phyloP scores from a whole-genome alignment of 2,329 filamentous ascomycete species.

The Penicillium freii region DNA sequence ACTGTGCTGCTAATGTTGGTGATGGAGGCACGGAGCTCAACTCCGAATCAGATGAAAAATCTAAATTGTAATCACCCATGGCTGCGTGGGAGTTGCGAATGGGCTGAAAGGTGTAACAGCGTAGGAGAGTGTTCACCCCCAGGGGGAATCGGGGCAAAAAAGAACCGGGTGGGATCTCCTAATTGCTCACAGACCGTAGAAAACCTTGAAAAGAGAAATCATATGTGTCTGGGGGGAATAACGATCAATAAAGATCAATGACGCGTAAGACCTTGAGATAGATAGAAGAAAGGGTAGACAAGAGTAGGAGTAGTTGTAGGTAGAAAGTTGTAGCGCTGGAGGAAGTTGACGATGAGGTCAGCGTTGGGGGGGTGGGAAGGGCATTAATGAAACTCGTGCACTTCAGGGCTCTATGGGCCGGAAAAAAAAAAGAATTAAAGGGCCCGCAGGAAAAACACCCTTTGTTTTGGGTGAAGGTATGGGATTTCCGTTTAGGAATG shows the following conservation, averaged over 20 bases:
- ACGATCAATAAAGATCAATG: conserved; percentile 6
- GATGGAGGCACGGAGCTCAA: conserved; percentile 41
- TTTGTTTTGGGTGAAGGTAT: conserved; percentile 39
- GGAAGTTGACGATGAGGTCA: conserved; percentile 25
- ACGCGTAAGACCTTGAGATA: conserved; percentile 8
- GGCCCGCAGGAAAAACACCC: conserved; percentile 10
- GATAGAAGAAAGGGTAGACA: conserved; percentile 19
- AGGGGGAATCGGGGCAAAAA: conserved; percentile 2
- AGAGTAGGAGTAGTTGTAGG: conserved; percentile 28
- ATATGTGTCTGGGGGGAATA: conserved; percentile 7
- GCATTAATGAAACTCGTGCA: conserved; percentile 6
- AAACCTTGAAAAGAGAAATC: conserved; percentile 8
- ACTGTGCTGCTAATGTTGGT: conserved; percentile 33
- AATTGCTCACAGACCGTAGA: conserved; percentile 10
- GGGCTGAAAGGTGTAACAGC: conserved; percentile 10
- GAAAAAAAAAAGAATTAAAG: conserved; percentile 4
- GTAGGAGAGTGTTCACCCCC: conserved; percentile 9
- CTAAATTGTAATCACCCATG: conserved; percentile 27
- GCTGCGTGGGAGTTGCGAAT: conserved; percentile 10
- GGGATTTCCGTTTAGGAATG: conserved; percentile 18
- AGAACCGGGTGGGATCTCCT: conserved; percentile 7
- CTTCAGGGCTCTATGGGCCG: conserved; percentile 2
- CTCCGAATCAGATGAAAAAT: conserved; percentile 37
- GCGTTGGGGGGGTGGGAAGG: conserved; percentile 10
- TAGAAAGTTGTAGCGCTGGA: conserved; percentile 16